Evolutionary conservation across 495 filamentous ascomycete species (phyloP).

Genomic region (Pyronema domesticum): DNA sequence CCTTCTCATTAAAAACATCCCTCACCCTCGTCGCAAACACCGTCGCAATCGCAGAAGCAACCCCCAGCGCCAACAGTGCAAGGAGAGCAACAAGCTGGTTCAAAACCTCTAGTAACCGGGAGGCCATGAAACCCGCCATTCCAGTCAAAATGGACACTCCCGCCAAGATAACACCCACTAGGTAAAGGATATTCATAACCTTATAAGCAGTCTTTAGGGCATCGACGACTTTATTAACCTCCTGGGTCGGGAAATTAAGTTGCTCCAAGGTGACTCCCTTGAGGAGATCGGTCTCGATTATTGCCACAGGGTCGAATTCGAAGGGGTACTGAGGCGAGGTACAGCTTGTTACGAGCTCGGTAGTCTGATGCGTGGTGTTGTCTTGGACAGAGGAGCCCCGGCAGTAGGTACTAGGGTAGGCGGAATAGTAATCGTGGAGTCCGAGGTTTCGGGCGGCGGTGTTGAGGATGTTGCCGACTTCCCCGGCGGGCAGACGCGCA

Average conservation of each 20-base stretch:
- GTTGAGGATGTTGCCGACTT: conserved; percentile 7
- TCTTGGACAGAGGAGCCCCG: conserved; percentile 2
- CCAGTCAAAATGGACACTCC: conserved; percentile 12
- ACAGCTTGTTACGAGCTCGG: conserved; percentile 8
- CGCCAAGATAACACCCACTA: conserved; percentile 12
- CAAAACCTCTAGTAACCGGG: conserved; percentile 6
- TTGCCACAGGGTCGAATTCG: conserved; percentile 15
- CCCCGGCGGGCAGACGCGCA: not conserved
- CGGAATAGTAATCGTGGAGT: conserved; percentile 17
- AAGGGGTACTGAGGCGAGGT: conserved; percentile 11
- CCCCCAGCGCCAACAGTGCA: conserved; percentile 11
- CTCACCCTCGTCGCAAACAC: conserved; percentile 10
- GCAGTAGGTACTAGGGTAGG: conserved; percentile 20
- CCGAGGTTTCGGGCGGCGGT: conserved; percentile 15
- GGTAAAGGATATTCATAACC: conserved; percentile 18
- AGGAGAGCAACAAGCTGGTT: conserved; percentile 14
- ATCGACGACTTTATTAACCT: conserved; percentile 8
- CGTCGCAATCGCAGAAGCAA: conserved; percentile 15
- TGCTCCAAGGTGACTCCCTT: conserved; percentile 11
- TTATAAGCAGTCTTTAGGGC: conserved; percentile 16
- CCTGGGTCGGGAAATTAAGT: conserved; percentile 12
- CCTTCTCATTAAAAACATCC: conserved; percentile 15
- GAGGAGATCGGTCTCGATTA: conserved; percentile 14
- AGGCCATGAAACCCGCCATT: conserved; percentile 4
- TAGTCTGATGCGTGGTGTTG: not conserved